phyloP scores from a whole-genome alignment of 176 grass and related monocot species.

The Ensete ventricosum region DNA sequence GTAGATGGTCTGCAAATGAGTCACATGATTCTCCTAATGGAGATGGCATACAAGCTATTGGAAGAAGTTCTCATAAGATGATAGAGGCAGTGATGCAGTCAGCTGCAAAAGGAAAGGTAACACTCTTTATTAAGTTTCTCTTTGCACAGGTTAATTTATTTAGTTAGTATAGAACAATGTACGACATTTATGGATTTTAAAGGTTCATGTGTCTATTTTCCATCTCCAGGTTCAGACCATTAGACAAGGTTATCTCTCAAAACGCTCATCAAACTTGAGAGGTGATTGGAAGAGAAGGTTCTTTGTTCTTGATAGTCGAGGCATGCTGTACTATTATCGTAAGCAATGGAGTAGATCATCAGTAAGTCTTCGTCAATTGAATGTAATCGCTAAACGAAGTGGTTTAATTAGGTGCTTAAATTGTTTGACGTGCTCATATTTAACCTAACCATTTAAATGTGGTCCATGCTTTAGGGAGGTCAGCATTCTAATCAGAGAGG shows the following conservation, averaged over 20 bases:
- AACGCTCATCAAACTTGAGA: constrained; percentile 92
- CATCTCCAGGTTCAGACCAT: constrained; percentile 88
- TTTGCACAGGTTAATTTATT: not conserved
- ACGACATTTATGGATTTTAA: not conserved
- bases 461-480: constrained; percentile 43
- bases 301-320: constrained; percentile 96
- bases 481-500: constrained; percentile 50
- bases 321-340: constrained; percentile 96
- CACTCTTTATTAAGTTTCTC: not conserved
- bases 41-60: constrained; percentile 97
- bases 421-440: too few relatives aligned
- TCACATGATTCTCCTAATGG: constrained; percentile 75
- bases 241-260: constrained; percentile 95
- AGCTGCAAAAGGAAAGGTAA: constrained; percentile 86
- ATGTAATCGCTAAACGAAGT: not conserved
- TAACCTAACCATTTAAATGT: not conserved
- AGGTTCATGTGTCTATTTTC: not conserved
- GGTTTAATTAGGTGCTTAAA: too few relatives aligned
- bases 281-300: constrained; percentile 99
- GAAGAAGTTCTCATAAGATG: constrained; percentile 95
- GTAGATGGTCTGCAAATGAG: constrained; percentile 65
- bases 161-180: not conserved
- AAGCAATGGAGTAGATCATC: constrained; percentile 76
- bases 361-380: constrained; percentile 34
- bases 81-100: constrained; percentile 94